phyloP scores from a whole-genome alignment of 371 early-diverging fungal genomes.

The Conidiobolus incongruus region DNA sequence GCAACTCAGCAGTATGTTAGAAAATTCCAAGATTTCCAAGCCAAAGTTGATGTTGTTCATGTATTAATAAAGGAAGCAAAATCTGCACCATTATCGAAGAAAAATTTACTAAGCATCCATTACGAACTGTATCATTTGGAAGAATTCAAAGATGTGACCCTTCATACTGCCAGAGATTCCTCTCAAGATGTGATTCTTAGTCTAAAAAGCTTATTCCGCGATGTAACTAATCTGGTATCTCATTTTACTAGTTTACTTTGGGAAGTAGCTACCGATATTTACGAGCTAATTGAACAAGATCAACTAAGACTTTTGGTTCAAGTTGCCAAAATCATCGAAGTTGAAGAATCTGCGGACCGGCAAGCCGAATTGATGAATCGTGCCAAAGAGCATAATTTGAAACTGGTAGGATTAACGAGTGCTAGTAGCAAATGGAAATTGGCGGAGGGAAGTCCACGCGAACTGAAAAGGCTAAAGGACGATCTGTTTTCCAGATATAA shows the following conservation, averaged over 20 bases:
- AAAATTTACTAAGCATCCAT: slow-evolving; percentile 62
- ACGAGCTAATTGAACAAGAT: slow-evolving; percentile 45
- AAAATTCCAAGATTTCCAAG: slow-evolving; percentile 64
- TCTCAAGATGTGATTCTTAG: slow-evolving; percentile 60
- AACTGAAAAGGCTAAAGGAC: slow-evolving; percentile 45
- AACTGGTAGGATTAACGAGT: slow-evolving; percentile 16
- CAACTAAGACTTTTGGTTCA: slow-evolving; percentile 51
- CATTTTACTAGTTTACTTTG: slow-evolving; percentile 73
- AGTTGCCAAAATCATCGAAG: slow-evolving; percentile 75
- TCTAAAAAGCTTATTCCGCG: slow-evolving; percentile 53
- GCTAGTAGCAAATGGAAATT: slow-evolving; percentile 21
- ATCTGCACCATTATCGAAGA: slow-evolving; percentile 35
- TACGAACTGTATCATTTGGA: slow-evolving; percentile 70
- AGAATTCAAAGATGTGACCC: slow-evolving; percentile 58
- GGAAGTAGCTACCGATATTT: slow-evolving; percentile 45
- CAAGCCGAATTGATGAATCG: slow-evolving; percentile 31
- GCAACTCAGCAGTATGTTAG: slow-evolving; percentile 61
- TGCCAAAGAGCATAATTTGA: slow-evolving; percentile 26
- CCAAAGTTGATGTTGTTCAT: slow-evolving; percentile 44
- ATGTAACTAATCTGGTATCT: slow-evolving; percentile 49
- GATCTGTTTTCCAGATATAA: slow-evolving; percentile 52
- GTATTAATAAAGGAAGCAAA: slow-evolving; percentile 46
- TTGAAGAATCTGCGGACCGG: slow-evolving; percentile 71
- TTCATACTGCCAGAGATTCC: slow-evolving; percentile 47
- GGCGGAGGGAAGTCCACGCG: slow-evolving; percentile 28